phyloP scores from a whole-genome alignment of 1,284 basidiomycete species.

The Boletus subluridellus region DNA sequence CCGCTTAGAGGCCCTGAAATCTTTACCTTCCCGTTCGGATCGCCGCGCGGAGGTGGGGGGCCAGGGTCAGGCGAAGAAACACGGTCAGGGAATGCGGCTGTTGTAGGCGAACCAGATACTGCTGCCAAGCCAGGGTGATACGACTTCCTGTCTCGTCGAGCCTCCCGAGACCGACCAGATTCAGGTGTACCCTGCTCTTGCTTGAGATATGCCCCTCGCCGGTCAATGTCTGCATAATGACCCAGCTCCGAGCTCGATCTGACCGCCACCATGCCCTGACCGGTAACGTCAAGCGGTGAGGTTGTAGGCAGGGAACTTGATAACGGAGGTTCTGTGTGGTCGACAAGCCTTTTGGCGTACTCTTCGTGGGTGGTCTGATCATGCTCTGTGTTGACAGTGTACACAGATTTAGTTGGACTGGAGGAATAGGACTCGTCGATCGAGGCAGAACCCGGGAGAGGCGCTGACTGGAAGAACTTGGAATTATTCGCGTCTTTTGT shows the following conservation, averaged over 20 bases:
- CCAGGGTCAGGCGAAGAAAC: slow-evolving; percentile 58
- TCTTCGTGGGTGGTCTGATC: slow-evolving; percentile 39
- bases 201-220: slow-evolving; percentile 32
- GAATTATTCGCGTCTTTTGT: slow-evolving; percentile 53
- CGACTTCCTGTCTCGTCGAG: slow-evolving; percentile 50
- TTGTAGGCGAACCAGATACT: slow-evolving; percentile 46
- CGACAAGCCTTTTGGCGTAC: slow-evolving; percentile 39
- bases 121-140: slow-evolving; percentile 52
- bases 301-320: slow-evolving; percentile 53
- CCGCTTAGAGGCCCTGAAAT: slow-evolving; percentile 90
- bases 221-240: slow-evolving; percentile 63
- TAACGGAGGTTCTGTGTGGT: slow-evolving; percentile 53
- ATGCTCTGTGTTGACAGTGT: slow-evolving; percentile 39
- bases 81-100: slow-evolving; percentile 45
- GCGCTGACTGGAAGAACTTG: slow-evolving; percentile 56
- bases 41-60: slow-evolving; percentile 34
- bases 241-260: slow-evolving; percentile 76
- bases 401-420: slow-evolving; percentile 54
- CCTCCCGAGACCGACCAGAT: slow-evolving; percentile 47
- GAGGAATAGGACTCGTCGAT: slow-evolving; percentile 44
- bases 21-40: slow-evolving; percentile 59
- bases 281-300: slow-evolving; percentile 44
- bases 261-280: slow-evolving; percentile 37
- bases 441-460: slow-evolving; percentile 24
- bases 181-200: slow-evolving; percentile 50